Conservation (phyloP, 164 flowering plant species). For the Dillenia turbinata region DNA sequence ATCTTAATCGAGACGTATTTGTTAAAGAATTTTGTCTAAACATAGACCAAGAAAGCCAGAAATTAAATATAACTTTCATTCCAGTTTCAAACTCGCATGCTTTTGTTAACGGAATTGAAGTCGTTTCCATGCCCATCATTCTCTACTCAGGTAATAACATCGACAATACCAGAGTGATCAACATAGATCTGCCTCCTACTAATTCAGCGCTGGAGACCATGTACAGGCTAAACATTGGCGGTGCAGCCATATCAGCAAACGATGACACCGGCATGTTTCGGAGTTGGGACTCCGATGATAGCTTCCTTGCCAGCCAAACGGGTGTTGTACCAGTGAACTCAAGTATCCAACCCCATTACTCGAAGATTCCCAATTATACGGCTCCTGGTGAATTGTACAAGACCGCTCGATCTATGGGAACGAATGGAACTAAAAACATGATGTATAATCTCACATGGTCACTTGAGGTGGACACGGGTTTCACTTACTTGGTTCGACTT, state of each 20-base stretch:
- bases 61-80: slow-evolving; percentile 22
- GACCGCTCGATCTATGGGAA: slow-evolving; percentile 17
- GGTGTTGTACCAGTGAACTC: too few species aligned
- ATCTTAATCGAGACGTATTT: background rate
- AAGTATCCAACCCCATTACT: background rate
- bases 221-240: background rate
- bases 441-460: slow-evolving; percentile 29
- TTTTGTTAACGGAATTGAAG: slow-evolving; percentile 41
- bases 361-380: slow-evolving; percentile 10
- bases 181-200: background rate
- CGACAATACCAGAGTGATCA: background rate
- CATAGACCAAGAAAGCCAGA: slow-evolving; percentile 4
- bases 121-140: slow-evolving; percentile 32
- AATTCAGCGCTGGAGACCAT: slow-evolving; percentile 19
- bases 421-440: background rate
- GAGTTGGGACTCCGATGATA: slow-evolving; percentile 6
- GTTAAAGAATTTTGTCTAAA: slow-evolving; percentile 22
- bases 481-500: slow-evolving; percentile 31
- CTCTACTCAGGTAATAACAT: slow-evolving; percentile 9
- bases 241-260: too few species aligned
- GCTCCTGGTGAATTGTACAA: slow-evolving; percentile 24
- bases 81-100: slow-evolving; percentile 18
- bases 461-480: slow-evolving; percentile 30
- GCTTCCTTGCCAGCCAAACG: background rate
- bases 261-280: too few species aligned